Base-by-base conservation (phyloP, 129 eudicot species). In the Chrysanthemum seticuspe region DNA sequence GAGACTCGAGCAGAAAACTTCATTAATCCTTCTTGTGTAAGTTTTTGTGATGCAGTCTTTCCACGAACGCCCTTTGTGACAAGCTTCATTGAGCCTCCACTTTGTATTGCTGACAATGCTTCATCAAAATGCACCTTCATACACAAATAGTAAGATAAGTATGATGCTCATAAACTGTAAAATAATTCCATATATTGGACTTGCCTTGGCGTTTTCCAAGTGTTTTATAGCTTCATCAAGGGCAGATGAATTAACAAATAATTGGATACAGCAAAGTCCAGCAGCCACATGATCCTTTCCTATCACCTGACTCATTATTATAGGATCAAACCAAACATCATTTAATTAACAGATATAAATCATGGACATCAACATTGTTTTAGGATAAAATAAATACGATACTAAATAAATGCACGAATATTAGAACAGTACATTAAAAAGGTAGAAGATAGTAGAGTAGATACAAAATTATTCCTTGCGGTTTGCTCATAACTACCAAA, bases 231-330 rank as follows among this genome's bases (percentile, higher is more conserved):
- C 97, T 82, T 90, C 99, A 76, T 94, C 99, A 67, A 84, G 90
- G 16, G 86, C 89, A 58, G 89, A 79, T 48, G 99, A 88, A 81
- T 90, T 90, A 88, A 90, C 92, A 79, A 90, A 94, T 75, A 94
- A 80, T 81, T 94, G 99, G 57, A 94, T 90, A 78, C 97, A 94
- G 80, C 99, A 94, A 73, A 94, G 91, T 13, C 99, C 99, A 67
- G 99, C 97, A 70, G 99, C 99, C 79, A 94, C 96, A 71, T 94
- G 97, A 70, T 94, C 99, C 62, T 85, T 90, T 72, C 90, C 92
- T 56, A 94, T 90, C 77, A 94, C 99, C 98, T 91, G 74, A 83
- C 67, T 54, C 61, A 80, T 73, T 47, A 15, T 68, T 27, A 68
- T 68, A 59, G 16, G 8, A 36, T 59, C 73, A 86, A 74, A 59